These are phyloP conservation scores for Heimioporus sp. DNA, from an alignment of 768 basidiomycete genomes.

Conservation along the genomic window DNA sequence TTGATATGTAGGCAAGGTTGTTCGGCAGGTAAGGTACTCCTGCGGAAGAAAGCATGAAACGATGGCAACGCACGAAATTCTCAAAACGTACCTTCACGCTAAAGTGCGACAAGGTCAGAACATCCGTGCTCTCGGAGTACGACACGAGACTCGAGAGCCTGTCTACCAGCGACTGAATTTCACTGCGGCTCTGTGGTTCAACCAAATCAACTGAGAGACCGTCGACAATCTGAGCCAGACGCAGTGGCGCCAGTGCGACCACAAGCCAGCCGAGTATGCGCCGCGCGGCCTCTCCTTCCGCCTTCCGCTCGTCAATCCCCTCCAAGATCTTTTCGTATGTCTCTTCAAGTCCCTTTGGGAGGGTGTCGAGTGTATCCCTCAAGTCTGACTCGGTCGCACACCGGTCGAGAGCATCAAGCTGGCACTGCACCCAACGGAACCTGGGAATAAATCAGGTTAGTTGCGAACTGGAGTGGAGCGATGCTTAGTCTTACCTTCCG, in stretches of 20 bases:
- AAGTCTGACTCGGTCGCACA: background rate
- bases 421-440: background rate
- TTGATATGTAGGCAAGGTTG: background rate
- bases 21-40: constrained; percentile 2
- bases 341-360: background rate
- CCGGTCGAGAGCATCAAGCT: background rate
- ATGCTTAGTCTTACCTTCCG: background rate
- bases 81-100: constrained; percentile 9
- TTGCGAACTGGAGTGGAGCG: background rate
- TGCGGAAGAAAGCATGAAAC: background rate
- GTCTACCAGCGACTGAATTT: background rate
- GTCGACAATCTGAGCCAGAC: background rate
- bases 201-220: background rate
- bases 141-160: constrained; percentile 1
- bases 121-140: background rate
- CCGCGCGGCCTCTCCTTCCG: background rate
- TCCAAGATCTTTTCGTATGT: background rate
- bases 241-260: background rate
- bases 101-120: constrained; percentile 2
- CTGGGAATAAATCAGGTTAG: background rate
- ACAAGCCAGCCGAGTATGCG: background rate
- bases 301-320: background rate
- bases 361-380: background rate
- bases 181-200: no score
- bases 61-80: background rate